Conservation (phyloP, 2,329 filamentous ascomycete genomes). For the Cytospora piceicola region DNA sequence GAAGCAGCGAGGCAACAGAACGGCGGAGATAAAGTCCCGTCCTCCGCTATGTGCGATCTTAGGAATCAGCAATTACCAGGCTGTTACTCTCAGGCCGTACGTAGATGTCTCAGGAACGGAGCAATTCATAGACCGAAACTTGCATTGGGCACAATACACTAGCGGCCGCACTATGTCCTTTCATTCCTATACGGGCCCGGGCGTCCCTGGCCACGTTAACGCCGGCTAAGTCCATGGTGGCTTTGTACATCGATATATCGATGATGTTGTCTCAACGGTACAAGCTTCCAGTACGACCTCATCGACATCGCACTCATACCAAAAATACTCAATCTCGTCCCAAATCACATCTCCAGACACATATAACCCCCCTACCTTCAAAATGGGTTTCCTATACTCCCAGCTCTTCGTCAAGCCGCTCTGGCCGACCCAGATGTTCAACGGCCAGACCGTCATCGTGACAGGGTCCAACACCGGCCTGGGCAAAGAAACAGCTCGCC, state of each 20-base stretch:
- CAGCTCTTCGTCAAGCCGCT: conserved; percentile 25
- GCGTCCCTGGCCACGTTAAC: neutral
- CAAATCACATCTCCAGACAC: neutral
- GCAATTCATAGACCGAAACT: no score
- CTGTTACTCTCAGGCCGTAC: no score
- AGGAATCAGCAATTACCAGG: no score
- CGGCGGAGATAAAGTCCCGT: no score
- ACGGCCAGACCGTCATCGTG: conserved; percentile 42
- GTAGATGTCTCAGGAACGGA: neutral
- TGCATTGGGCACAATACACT: no score
- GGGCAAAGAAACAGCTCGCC: conserved; percentile 44
- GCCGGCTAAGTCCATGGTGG: neutral
- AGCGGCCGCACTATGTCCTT: neutral
- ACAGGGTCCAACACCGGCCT: conserved; percentile 48
- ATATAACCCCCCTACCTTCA: neutral
- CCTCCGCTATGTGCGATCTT: no score
- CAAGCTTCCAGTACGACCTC: neutral
- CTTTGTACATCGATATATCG: neutral
- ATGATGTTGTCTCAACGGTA: neutral
- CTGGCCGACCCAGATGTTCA: conserved; percentile 24
- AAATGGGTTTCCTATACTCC: conserved; percentile 25
- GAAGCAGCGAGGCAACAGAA: no score
- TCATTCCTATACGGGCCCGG: no score
- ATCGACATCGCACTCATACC: neutral
- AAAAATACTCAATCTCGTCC: neutral